Percentiles rank a stretch among this genome's conserved stretches.
Evolutionary conservation across 768 basidiomycete genomes (phyloP).

Genomic region (Gyrodon lividus): DNA sequence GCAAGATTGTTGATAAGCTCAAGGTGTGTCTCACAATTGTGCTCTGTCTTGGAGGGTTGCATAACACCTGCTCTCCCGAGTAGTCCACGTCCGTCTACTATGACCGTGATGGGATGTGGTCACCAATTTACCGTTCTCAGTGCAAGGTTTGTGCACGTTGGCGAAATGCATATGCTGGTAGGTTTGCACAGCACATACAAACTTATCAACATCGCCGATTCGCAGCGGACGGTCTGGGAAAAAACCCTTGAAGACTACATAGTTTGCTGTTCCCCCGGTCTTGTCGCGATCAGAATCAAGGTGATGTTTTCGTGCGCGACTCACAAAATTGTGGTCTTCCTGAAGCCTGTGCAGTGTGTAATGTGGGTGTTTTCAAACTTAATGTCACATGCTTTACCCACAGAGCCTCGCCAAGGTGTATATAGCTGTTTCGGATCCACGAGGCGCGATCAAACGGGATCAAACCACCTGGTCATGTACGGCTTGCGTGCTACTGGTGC

Average conservation of each 20-base stretch:
- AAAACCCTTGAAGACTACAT: not conserved
- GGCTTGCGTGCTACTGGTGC: not conserved
- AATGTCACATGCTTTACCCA: not conserved
- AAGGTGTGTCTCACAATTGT: not conserved
- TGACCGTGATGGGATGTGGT: no score
- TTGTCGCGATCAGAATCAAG: not conserved
- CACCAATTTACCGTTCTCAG: not conserved
- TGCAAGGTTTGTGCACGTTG: not conserved
- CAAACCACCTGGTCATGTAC: not conserved
- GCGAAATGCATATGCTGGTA: no score
- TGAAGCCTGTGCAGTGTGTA: not conserved
- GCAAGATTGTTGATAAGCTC: constrained; percentile 1
- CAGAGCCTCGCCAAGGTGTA: not conserved
- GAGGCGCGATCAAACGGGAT: not conserved
- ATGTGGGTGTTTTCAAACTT: constrained; percentile 6
- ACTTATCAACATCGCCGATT: not conserved
- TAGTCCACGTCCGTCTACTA: not conserved
- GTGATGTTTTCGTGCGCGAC: not conserved
- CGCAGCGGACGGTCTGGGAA: not conserved
- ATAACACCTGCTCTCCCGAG: not conserved
- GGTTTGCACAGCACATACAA: constrained; percentile 2
- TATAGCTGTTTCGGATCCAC: not conserved
- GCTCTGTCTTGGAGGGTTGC: not conserved
- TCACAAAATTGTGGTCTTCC: not conserved
- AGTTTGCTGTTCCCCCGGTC: not conserved